Base-by-base conservation (phyloP, 1,139 yeast species). In the Pichia sp. region DNA sequence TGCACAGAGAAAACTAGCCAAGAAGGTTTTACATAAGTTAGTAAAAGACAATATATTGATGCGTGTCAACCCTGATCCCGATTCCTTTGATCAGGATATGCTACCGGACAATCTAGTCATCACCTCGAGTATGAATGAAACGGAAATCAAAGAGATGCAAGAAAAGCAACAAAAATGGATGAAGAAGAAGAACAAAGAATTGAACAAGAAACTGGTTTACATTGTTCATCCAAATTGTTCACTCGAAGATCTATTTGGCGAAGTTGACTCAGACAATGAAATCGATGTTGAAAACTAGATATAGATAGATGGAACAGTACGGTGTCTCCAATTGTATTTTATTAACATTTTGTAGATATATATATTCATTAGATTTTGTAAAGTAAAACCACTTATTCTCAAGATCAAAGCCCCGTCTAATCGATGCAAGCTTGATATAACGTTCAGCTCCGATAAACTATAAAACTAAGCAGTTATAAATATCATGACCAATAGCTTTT, bases 181-280 rank as follows among this genome's bases (percentile, higher is more conserved):
- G 36, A 52, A 51, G 35, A 48, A 42, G 36, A 50, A 47, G 32
- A 50, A 46, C 3, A 53, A 47, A 27, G 58, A 59, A 50, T 44
- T 53, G 48, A 49, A 56, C 49, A 59, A 62, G 55, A 65, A 68
- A 39, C 64, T 69, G 45, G 68, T 82, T 35, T 87, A 83, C 59
- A 87, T 87, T 36, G 70, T 88, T 49, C 97, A 92, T 68, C 97
- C 97, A 44, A 90, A 92, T 62, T 85, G 90, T 67, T 83, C 87
- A 26, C 77, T 84, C 49, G 71, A 81, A 53, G 92, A 82, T 49
- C 55, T 62, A 49, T 52, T 62, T 36, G 65, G 61, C 37, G 63
- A 61, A 40, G 43, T 42, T 29, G 46, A 44, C 5, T 46, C 44
- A 27, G 47, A 43, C 5, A 50, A 50, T 27, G 45, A 48, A 27